A percentile compares a stretch with the other conserved stretches of the same genome.
These are phyloP conservation scores for Aethionema arabicum DNA, from an alignment of 345 rosid species.

Conservation along the genomic window DNA sequence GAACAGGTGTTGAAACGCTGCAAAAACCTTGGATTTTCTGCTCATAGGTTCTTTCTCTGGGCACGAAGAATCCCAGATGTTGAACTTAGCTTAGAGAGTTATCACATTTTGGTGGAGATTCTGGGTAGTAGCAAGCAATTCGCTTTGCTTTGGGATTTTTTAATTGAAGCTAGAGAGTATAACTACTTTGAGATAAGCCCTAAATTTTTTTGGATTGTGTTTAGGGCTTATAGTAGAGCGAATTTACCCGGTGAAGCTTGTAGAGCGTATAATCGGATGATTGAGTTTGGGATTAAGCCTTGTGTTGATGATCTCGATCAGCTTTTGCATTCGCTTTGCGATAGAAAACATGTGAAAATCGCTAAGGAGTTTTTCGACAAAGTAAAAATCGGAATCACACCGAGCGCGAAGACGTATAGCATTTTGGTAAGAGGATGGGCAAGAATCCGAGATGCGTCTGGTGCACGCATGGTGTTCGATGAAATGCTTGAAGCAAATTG, in stretches of 20 bases:
- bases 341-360: conserved; percentile 56
- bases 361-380: conserved; percentile 61
- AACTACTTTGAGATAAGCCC: conserved; percentile 42
- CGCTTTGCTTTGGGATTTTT: conserved; percentile 78
- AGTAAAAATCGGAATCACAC: conserved; percentile 36
- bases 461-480: conserved; percentile 70
- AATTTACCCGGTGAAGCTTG: conserved; percentile 67
- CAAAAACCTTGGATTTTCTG: conserved; percentile 71
- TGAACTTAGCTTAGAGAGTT: conserved; percentile 54
- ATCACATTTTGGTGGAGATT: conserved; percentile 68
- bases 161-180: conserved; percentile 59
- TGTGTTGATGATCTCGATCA: conserved; percentile 59
- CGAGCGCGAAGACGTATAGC: conserved; percentile 59
- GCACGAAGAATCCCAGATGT: conserved; percentile 64
- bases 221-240: conserved; percentile 70
- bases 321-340: conserved; percentile 60
- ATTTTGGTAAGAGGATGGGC: conserved; percentile 67
- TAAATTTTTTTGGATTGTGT: conserved; percentile 68
- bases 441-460: conserved; percentile 39
- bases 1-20: conserved; percentile 85
- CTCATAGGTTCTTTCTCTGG: conserved; percentile 93
- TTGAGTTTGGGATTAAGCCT: conserved; percentile 75
- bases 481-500: conserved; percentile 55
- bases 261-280: conserved; percentile 73
- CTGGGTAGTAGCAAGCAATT: conserved; percentile 64